Conservation (phyloP, 345 rosid species). For the Aquilaria malaccensis region DNA sequence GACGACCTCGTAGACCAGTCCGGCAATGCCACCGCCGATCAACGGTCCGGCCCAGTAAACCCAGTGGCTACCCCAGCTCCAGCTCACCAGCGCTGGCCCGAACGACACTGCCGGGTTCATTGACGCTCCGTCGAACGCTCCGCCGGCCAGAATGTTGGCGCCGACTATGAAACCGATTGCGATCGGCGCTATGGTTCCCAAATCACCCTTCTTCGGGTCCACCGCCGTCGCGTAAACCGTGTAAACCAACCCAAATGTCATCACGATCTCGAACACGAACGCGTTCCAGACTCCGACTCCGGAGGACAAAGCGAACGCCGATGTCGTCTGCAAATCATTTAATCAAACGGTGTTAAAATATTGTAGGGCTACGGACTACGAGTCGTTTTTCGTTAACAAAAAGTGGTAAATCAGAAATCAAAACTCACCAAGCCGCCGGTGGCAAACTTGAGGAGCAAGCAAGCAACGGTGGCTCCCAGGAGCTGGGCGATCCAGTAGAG, state of each 20-base stretch:
- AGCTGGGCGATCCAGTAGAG: conserved; percentile 92
- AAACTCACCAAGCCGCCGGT: conserved; percentile 59
- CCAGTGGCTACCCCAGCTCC: conserved; percentile 90
- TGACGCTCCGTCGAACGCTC: conserved; percentile 88
- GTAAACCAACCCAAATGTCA: conserved; percentile 90
- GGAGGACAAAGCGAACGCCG: conserved; percentile 60
- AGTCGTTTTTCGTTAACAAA: no score
- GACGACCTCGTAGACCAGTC: conserved; percentile 59
- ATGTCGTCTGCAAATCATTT: conserved; percentile 35
- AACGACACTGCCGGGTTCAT: conserved; percentile 97
- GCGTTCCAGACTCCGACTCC: conserved; percentile 80
- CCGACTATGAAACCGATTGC: conserved; percentile 93
- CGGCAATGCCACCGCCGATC: conserved; percentile 80
- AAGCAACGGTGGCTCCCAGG: conserved; percentile 75
- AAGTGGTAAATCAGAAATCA: not conserved
- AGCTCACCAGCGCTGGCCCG: conserved; percentile 92
- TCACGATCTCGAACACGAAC: conserved; percentile 80
- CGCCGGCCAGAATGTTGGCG: conserved; percentile 87
- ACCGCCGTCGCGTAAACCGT: conserved; percentile 89
- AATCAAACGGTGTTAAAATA: not conserved
- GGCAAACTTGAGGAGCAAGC: conserved; percentile 71
- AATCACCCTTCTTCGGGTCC: conserved; percentile 72
- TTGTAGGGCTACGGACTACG: not conserved
- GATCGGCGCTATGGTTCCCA: conserved; percentile 69
- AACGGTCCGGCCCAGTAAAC: conserved; percentile 93